phyloP scores from a whole-genome alignment of 805 yeast genomes.

The Wickerhamomyces rabaulensis region DNA sequence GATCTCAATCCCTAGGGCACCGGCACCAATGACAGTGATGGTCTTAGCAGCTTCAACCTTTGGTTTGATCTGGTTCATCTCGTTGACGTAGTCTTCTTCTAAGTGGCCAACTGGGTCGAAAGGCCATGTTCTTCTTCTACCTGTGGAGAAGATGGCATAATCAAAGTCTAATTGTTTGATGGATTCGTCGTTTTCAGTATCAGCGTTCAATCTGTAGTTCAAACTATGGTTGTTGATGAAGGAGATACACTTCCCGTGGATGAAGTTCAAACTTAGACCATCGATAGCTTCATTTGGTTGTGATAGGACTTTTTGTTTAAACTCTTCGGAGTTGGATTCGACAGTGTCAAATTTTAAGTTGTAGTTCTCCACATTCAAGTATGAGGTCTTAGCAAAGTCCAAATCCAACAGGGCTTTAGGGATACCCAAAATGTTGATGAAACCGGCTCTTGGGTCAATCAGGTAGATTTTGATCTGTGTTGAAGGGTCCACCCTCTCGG shows the following conservation, averaged over 20 bases:
- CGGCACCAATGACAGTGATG: constrained; percentile 47
- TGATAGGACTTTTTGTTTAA: constrained; percentile 9
- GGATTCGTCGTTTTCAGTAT: constrained; percentile 6
- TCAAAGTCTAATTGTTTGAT: constrained; percentile 33
- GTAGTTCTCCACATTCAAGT: constrained; percentile 24
- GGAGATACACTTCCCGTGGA: constrained; percentile 20
- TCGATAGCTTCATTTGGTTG: constrained; percentile 9
- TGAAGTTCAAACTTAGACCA: constrained; percentile 14
- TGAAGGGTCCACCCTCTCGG: not conserved
- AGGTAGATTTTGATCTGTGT: constrained; percentile 24
- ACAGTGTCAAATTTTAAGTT: constrained; percentile 27
- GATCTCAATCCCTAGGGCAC: constrained; percentile 47
- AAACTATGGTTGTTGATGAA: constrained; percentile 19
- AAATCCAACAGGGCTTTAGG: constrained; percentile 33
- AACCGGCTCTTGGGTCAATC: constrained; percentile 38
- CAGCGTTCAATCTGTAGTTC: constrained; percentile 16
- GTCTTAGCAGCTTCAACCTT: constrained; percentile 30
- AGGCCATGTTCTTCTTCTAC: constrained; percentile 50
- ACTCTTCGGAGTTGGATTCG: constrained; percentile 29
- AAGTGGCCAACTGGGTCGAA: constrained; percentile 44
- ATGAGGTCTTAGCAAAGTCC: constrained; percentile 31
- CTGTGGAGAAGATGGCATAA: constrained; percentile 42
- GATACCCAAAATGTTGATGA: constrained; percentile 34
- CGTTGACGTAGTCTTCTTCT: constrained; percentile 31
- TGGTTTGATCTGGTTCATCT: constrained; percentile 33